Conservation (phyloP, 1,284 basidiomycete genomes). For the Farysia itapuensis region DNA sequence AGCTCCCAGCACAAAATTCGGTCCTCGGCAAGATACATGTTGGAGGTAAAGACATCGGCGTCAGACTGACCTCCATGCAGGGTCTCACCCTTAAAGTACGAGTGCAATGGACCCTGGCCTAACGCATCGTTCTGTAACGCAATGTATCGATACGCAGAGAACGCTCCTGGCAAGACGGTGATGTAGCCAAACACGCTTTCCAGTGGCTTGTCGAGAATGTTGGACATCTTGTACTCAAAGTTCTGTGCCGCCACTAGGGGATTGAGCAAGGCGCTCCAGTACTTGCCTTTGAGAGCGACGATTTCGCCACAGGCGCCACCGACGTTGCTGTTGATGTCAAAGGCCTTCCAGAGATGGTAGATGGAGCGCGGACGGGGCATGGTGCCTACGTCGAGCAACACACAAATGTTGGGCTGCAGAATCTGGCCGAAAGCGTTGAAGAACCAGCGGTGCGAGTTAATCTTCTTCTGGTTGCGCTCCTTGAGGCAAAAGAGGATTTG, state of each 20-base stretch:
- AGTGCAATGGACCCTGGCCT: slow-evolving; percentile 84
- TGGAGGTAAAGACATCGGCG: slow-evolving; percentile 55
- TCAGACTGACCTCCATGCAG: slow-evolving; percentile 57
- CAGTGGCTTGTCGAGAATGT: slow-evolving; percentile 65
- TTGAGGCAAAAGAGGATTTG: slow-evolving; percentile 79
- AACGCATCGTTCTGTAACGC: slow-evolving; percentile 80
- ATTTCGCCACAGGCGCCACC: slow-evolving; percentile 97
- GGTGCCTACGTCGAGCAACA: slow-evolving; percentile 91
- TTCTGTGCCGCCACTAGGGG: slow-evolving; percentile 68
- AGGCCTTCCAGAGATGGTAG: slow-evolving; percentile 95
- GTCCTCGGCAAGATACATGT: slow-evolving; percentile 58
- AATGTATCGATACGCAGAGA: slow-evolving; percentile 78
- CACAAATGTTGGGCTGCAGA: slow-evolving; percentile 77
- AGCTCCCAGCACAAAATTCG: slow-evolving; percentile 58
- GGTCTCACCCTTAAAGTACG: slow-evolving; percentile 91
- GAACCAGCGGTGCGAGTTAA: slow-evolving; percentile 76
- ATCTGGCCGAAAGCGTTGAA: slow-evolving; percentile 61
- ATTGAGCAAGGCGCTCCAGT: slow-evolving; percentile 65
- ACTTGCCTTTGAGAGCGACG: slow-evolving; percentile 84
- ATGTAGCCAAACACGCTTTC: slow-evolving; percentile 81
- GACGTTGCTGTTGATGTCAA: slow-evolving; percentile 92
- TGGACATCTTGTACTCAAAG: slow-evolving; percentile 59
- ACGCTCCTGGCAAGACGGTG: slow-evolving; percentile 87
- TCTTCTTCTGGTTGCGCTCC: slow-evolving; percentile 63
- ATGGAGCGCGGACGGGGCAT: slow-evolving; percentile 70